Evolutionary conservation across 352 stramenopile genomes (phyloP), one percentile per base, ranked within the genome.

Genomic region (Aphanomyces astaci): DNA sequence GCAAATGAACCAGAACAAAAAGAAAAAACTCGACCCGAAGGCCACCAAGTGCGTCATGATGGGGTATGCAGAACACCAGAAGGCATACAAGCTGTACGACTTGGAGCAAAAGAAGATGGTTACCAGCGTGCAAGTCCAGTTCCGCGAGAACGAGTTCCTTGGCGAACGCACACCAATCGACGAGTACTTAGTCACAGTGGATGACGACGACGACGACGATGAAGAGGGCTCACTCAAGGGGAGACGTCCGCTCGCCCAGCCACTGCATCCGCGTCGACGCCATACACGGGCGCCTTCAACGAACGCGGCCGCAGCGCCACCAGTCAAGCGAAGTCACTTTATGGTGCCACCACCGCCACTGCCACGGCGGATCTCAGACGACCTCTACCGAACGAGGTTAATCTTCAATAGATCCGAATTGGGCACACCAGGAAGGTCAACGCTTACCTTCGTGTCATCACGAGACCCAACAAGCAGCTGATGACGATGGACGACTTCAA

Each of bases 31-130:
- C 54, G 30, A 10, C 33, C 33, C 63, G 0, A 77, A 77, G 60
- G 72, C 31, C 11, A 72, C 70, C n/a, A 66, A 25, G 13, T 76
- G 74, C n/a, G 57, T 72, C 43, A 60, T 78, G 28, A 46, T 76
- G 0, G 71, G 65, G 0, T 76, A 77, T 48, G 33, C 62, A 0
- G 63, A 72, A 3, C 60, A 67, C 3, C 31, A 30, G 0, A 78
- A 75, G 27, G 69, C 59, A 0, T 77, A 72, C 31, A 53, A 66
- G 15, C 10, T 69, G 15, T 65, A 53, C 27, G 63, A 69, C 40
- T 39, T 66, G 39, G 60, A 64, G 60, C 25, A 24, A 64, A 13
- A 66, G 10, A 66, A 63, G 19, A 66, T 64, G 30, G 43, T 63
- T 9, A 49, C 30, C 27, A 30, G 54, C 30, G 54, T 63, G 9